Evolutionary conservation across 805 yeast genomes (phyloP).

Genomic region (Candida taoyuanica): DNA sequence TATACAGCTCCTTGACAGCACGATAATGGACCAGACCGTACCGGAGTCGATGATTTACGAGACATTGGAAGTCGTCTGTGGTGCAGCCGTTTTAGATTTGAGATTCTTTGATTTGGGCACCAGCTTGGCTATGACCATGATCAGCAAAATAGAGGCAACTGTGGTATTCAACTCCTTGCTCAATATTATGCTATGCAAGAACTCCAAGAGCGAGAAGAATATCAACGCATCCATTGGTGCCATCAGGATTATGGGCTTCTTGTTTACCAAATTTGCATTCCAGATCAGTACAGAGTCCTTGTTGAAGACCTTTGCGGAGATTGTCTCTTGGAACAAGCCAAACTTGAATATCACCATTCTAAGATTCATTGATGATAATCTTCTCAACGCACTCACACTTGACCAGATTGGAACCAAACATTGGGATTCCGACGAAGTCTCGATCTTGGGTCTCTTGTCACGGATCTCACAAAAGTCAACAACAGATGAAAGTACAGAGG

Average conservation of each 20-base stretch:
- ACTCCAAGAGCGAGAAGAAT: slow-evolving; percentile 18
- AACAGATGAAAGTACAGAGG: slow-evolving; percentile 28
- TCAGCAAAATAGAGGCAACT: slow-evolving; percentile 14
- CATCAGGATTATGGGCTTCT: slow-evolving; percentile 32
- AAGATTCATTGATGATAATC: slow-evolving; percentile 35
- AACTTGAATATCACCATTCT: slow-evolving; percentile 38
- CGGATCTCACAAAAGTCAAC: slow-evolving; percentile 24
- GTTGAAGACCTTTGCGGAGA: slow-evolving; percentile 30
- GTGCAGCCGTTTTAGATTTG: slow-evolving; percentile 35
- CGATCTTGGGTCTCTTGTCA: slow-evolving; percentile 15
- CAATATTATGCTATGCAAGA: slow-evolving; percentile 17
- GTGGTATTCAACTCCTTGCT: slow-evolving; percentile 12
- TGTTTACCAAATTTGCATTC: slow-evolving; percentile 26
- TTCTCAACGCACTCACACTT: slow-evolving; percentile 29
- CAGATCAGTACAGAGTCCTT: slow-evolving; percentile 29
- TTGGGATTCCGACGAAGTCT: slow-evolving; percentile 33
- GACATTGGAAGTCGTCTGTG: slow-evolving; percentile 43
- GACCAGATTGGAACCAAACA: slow-evolving; percentile 29
- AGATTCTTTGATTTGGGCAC: slow-evolving; percentile 33
- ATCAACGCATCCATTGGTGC: slow-evolving; percentile 37
- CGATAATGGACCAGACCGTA: slow-evolving; percentile 41
- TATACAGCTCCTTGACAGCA: slow-evolving; percentile 38
- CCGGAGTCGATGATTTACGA: slow-evolving; percentile 37
- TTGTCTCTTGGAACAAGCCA: slow-evolving; percentile 34
- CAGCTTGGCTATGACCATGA: slow-evolving; percentile 36